phyloP scores from a whole-genome alignment of 179 eudicot genomes.

The Carnegiea gigantea region DNA sequence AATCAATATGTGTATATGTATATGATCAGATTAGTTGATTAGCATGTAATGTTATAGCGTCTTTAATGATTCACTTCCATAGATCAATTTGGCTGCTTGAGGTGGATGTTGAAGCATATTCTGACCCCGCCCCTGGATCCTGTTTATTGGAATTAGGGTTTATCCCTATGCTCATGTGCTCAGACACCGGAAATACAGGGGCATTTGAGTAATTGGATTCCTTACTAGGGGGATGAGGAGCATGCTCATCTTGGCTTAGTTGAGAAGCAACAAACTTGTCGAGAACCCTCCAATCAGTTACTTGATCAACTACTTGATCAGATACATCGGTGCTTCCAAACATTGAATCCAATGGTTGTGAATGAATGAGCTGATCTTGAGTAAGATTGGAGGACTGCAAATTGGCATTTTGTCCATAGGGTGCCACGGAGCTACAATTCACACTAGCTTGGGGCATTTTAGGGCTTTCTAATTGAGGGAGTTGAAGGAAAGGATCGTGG shows the following conservation, averaged over 20 bases:
- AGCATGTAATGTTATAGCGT: constrained; percentile 17
- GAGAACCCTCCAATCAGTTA: constrained; percentile 75
- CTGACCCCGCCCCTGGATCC: constrained; percentile 32
- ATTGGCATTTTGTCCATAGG: constrained; percentile 26
- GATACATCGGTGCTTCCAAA: constrained; percentile 21
- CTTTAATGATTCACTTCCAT: constrained; percentile 43
- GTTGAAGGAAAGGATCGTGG: constrained; percentile 57
- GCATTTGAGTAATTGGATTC: constrained; percentile 36
- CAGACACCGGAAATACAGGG: constrained; percentile 34
- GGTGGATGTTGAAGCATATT: constrained; percentile 48
- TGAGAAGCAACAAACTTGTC: constrained; percentile 84
- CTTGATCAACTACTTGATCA: constrained; percentile 42
- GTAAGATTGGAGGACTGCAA: constrained; percentile 5
- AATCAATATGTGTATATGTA: constrained; percentile 27
- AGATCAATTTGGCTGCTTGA: constrained; percentile 56
- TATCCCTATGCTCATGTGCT: constrained; percentile 35
- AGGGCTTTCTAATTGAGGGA: constrained; percentile 70
- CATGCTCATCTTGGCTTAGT: constrained; percentile 65
- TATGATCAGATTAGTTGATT: constrained; percentile 27
- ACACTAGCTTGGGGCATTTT: constrained; percentile 38
- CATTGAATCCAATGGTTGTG: constrained; percentile 30
- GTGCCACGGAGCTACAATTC: constrained; percentile 22
- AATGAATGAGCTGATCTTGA: constrained; percentile 26
- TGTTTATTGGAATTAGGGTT: constrained; percentile 36
- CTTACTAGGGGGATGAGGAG: constrained; percentile 29